A percentile compares a stretch with the other conserved stretches of the same genome.
These are phyloP conservation scores for Termitomyces sp. DNA, from an alignment of 1,284 basidiomycete genomes.

Conservation along the genomic window DNA sequence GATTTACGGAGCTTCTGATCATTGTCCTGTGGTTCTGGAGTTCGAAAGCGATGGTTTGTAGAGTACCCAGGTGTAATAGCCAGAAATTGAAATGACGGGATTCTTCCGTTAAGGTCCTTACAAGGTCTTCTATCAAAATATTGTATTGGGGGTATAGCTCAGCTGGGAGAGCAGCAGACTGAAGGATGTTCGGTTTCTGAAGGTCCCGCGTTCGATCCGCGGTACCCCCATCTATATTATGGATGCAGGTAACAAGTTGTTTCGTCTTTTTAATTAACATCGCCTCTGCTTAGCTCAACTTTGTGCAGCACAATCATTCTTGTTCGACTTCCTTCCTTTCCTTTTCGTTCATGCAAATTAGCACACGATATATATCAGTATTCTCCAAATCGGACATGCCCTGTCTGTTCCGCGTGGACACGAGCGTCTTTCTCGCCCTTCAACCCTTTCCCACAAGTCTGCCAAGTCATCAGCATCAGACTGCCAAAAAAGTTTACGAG, in stretches of 20 bases:
- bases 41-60: constrained; percentile 31
- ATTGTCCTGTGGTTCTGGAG: constrained; percentile 76
- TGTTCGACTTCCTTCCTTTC: background rate
- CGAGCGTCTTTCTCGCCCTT: constrained; percentile 92
- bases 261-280: no score
- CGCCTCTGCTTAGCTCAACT: no score
- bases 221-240: constrained; percentile 27
- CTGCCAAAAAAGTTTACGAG: background rate
- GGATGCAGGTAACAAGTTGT: background rate
- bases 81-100: no score
- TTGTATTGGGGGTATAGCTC: constrained; percentile 30
- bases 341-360: background rate
- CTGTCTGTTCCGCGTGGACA: constrained; percentile 80
- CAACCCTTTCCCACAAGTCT: constrained; percentile 74
- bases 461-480: constrained; percentile 1
- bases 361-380: constrained; percentile 43
- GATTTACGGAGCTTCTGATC: constrained; percentile 83
- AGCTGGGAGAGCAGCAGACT: constrained; percentile 35
- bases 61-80: background rate
- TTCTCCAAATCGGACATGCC: constrained; percentile 86
- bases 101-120: no score
- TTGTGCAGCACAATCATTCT: background rate
- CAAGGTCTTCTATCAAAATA: no score
- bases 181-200: constrained; percentile 24
- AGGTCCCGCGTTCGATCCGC: constrained; percentile 35